Evolutionary conservation across 225 moss, liverwort and hornwort genomes (phyloP).

Genomic region (Asterella californica): DNA sequence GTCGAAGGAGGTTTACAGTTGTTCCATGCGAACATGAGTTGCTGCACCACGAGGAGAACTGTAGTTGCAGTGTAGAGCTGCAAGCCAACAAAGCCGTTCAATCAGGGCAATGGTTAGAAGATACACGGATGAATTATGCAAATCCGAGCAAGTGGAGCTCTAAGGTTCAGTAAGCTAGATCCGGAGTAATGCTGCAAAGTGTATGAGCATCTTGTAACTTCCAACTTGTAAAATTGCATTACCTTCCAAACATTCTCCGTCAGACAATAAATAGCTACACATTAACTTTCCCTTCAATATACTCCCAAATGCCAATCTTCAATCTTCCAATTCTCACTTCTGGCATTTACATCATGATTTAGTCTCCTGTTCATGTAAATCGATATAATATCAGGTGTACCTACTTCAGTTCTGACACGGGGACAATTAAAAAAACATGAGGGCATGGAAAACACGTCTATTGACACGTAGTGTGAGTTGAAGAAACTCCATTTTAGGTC

Average conservation of each 20-base stretch:
- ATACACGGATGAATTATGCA: conserved; percentile 25
- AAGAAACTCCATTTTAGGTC: no score
- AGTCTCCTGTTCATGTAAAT: neutral
- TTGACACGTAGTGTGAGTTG: neutral
- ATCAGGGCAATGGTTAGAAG: conserved; percentile 27
- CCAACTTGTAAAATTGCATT: neutral
- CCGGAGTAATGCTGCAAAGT: neutral
- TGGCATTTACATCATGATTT: neutral
- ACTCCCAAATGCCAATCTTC: neutral
- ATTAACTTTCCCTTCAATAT: neutral
- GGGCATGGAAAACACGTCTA: neutral
- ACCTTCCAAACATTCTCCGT: neutral
- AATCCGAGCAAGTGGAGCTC: neutral
- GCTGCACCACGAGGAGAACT: conserved; percentile 40
- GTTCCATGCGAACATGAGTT: conserved; percentile 31
- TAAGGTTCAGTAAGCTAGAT: neutral
- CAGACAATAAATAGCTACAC: neutral
- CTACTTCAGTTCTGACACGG: no score
- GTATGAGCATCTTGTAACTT: neutral
- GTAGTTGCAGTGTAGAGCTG: conserved; percentile 44
- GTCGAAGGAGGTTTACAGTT: neutral
- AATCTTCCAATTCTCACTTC: neutral
- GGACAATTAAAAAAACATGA: neutral
- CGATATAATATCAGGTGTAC: no score
- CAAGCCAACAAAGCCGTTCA: conserved; percentile 40